Percentiles rank a stretch among this genome's conserved stretches.
phyloP scores from a whole-genome alignment of 2,329 filamentous ascomycete genomes.

The Pseudopithomyces maydicus region DNA sequence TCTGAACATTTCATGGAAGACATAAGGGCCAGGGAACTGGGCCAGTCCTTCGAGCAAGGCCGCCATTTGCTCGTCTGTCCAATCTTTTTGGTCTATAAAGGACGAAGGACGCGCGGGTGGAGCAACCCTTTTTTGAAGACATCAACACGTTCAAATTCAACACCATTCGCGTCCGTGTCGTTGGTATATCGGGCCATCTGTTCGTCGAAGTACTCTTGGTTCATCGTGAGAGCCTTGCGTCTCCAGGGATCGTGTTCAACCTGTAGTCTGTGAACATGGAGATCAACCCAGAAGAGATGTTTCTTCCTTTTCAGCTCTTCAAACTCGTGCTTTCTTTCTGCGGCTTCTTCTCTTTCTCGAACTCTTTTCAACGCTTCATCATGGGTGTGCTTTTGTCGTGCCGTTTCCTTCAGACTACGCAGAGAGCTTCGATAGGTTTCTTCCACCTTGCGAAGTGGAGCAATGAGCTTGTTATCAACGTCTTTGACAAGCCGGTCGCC shows the following conservation, averaged over 20 bases:
- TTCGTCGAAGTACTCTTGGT: conserved; percentile 12
- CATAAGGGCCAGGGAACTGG: conserved; percentile 25
- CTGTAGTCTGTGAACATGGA: conserved; percentile 32
- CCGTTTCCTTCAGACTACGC: conserved; percentile 10
- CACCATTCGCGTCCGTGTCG: conserved; percentile 44
- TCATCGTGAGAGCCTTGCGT: conserved; percentile 10
- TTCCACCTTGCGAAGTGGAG: conserved; percentile 25
- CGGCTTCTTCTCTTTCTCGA: conserved; percentile 1
- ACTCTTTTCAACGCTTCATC: conserved; percentile 12
- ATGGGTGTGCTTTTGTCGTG: conserved; percentile 10
- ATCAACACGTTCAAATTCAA: conserved; percentile 44
- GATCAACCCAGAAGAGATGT: conserved; percentile 31
- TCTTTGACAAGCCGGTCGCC: conserved; percentile 29
- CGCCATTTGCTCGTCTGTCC: conserved; percentile 36
- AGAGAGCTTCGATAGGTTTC: conserved; percentile 9
- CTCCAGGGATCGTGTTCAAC: conserved; percentile 26
- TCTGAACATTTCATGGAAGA: conserved; percentile 36
- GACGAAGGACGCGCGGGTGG: conserved; percentile 19
- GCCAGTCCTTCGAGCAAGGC: conserved; percentile 40
- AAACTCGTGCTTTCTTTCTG: conserved; percentile 7
- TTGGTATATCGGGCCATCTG: not conserved
- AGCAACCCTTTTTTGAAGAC: conserved; percentile 43
- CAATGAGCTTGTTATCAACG: conserved; percentile 29
- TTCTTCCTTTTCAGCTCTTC: conserved; percentile 13
- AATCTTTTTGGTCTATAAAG: conserved; percentile 21